phyloP scores from a whole-genome alignment of 1,284 basidiomycete species.

The Coriolopsis trogii region DNA sequence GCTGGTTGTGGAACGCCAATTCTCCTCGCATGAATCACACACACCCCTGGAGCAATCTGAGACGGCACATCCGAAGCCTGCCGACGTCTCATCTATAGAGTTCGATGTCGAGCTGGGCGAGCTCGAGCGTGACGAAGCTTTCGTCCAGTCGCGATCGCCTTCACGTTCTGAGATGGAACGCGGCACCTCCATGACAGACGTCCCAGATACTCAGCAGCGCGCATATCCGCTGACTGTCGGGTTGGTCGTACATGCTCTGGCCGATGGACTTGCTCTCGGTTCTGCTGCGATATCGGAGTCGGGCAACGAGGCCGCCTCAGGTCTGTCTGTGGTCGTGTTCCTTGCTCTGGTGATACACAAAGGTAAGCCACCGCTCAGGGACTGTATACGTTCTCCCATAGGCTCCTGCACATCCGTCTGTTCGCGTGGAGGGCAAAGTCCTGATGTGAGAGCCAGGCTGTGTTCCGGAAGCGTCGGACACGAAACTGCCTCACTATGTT shows the following conservation, averaged over 20 bases:
- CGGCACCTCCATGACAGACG: not conserved
- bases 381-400: not conserved
- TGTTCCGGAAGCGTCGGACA: too few relatives aligned
- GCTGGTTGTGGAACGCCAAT: constrained; percentile 74
- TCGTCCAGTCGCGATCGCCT: constrained; percentile 1
- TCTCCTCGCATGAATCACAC: constrained; percentile 48
- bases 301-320: constrained; percentile 34
- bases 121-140: constrained; percentile 42
- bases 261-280: constrained; percentile 90
- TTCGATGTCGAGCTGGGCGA: constrained; percentile 64
- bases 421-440: too few relatives aligned
- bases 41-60: constrained; percentile 9
- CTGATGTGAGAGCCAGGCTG: too few relatives aligned
- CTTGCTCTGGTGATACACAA: constrained; percentile 89
- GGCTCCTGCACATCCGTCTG: too few relatives aligned
- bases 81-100: constrained; percentile 41
- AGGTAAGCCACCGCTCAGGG: constrained; percentile 45
- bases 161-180: not conserved
- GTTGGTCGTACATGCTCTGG: constrained; percentile 82
- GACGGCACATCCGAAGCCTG: constrained; percentile 15
- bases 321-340: constrained; percentile 81
- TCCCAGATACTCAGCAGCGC: constrained; percentile 23
- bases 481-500: too few relatives aligned
- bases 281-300: constrained; percentile 59
- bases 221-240: constrained; percentile 82